phyloP scores from a whole-genome alignment of 202 grass and related monocot genomes.

The Musa balbisiana region DNA sequence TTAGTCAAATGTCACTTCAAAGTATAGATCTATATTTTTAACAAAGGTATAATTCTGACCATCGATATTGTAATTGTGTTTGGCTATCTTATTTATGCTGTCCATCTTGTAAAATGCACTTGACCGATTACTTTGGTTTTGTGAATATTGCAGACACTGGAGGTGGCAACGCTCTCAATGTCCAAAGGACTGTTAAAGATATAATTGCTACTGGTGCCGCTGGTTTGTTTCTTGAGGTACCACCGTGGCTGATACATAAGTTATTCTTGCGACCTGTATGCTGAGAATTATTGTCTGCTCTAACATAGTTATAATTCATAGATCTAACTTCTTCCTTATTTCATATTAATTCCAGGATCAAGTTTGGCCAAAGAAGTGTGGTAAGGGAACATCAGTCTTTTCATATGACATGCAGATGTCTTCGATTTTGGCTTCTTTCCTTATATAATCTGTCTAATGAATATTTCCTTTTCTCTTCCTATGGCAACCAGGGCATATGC shows the following conservation, averaged over 20 bases:
- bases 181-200: conserved; percentile 41
- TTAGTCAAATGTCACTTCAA: too few species aligned
- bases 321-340: neutral
- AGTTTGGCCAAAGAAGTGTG: conserved; percentile 54
- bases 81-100: too few species aligned
- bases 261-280: neutral
- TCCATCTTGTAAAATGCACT: too few species aligned
- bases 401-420: neutral
- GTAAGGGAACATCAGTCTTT: conserved; percentile 19
- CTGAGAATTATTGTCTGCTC: neutral
- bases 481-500: conserved; percentile 35
- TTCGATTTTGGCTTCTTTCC: neutral
- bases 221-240: conserved; percentile 45
- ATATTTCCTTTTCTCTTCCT: neutral
- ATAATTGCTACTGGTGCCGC: conserved; percentile 42
- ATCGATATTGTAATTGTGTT: too few species aligned
- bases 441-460: neutral
- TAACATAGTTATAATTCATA: neutral
- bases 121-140: too few species aligned
- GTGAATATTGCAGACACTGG: conserved; percentile 30
- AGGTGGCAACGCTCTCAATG: conserved; percentile 42
- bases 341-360: conserved; percentile 31
- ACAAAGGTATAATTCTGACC: too few species aligned
- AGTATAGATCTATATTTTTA: too few species aligned
- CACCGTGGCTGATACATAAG: neutral